These are phyloP conservation scores for Tylopilus felleus DNA, from an alignment of 768 basidiomycete genomes.

Conservation along the genomic window DNA sequence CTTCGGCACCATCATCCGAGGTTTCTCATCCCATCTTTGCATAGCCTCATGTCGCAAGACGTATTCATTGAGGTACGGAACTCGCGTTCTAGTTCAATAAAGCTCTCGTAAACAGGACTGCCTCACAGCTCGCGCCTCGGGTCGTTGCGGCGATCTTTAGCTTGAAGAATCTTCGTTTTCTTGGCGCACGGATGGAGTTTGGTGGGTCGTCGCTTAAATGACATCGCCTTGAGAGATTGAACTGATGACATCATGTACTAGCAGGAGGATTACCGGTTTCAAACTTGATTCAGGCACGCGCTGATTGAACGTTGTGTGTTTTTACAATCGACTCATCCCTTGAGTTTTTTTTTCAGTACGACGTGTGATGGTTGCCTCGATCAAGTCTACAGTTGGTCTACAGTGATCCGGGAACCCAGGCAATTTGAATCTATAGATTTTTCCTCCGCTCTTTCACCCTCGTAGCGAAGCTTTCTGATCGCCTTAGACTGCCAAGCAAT, in stretches of 20 bases:
- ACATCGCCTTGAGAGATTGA: neutral
- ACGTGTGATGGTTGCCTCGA: slow-evolving; percentile 23
- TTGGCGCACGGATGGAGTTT: slow-evolving; percentile 1
- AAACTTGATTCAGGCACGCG: slow-evolving; percentile 17
- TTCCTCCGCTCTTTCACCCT: neutral
- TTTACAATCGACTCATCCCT: neutral
- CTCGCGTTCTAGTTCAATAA: neutral
- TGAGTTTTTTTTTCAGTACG: slow-evolving; percentile 9
- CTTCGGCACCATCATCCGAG: neutral
- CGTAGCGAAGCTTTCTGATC: neutral
- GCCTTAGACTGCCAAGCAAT: neutral
- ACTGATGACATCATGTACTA: neutral
- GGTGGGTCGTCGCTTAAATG: slow-evolving; percentile 6
- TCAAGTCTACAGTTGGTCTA: neutral
- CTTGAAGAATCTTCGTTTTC: slow-evolving; percentile 35
- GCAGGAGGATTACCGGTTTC: slow-evolving; percentile 18
- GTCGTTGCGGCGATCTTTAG: slow-evolving; percentile 45
- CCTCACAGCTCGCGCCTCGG: slow-evolving; percentile 39
- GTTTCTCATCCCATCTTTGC: slow-evolving; percentile 6
- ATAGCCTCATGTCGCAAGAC: slow-evolving; percentile 33
- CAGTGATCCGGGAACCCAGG: neutral
- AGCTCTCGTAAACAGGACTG: slow-evolving; percentile 13
- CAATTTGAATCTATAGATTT: slow-evolving; percentile 1
- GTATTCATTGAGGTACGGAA: slow-evolving; percentile 17
- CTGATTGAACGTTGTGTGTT: neutral